A percentile compares a stretch with the other conserved stretches of the same genome.
Evolutionary conservation across 345 rosid genomes (phyloP).

Genomic region (Hevea brasiliensis): DNA sequence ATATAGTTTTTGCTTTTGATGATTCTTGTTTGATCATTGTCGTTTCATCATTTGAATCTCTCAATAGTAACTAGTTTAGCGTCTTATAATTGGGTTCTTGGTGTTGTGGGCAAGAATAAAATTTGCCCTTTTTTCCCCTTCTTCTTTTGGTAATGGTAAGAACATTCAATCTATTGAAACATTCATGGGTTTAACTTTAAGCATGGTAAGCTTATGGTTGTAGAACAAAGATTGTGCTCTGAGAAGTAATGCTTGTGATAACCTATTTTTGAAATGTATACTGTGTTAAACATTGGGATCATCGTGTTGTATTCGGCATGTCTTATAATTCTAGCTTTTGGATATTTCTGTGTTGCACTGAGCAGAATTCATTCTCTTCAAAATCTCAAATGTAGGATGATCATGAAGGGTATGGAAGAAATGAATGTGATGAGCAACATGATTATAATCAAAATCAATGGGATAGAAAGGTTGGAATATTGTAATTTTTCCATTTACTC

Average conservation of each 20-base stretch:
- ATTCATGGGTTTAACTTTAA: neutral
- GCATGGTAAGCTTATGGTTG: neutral
- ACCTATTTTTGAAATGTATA: neutral
- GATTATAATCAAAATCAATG: slow-evolving; percentile 29
- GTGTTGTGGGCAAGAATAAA: too few relatives aligned
- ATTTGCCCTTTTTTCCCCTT: neutral
- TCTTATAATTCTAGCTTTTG: neutral
- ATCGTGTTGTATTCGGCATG: neutral
- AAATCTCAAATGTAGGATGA: slow-evolving; percentile 27
- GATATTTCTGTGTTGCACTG: neutral
- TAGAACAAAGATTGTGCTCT: neutral
- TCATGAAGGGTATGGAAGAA: slow-evolving; percentile 25
- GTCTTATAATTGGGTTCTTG: too few relatives aligned
- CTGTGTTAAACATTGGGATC: neutral
- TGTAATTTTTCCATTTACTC: neutral
- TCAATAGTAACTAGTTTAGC: neutral
- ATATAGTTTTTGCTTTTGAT: neutral
- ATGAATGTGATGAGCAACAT: slow-evolving; percentile 28
- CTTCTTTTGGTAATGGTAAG: neutral
- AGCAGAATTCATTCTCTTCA: neutral
- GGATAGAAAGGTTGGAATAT: slow-evolving; percentile 35
- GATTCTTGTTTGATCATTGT: neutral
- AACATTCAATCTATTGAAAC: neutral
- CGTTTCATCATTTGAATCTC: neutral
- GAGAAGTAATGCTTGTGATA: neutral